Percentiles rank a stretch among this genome's conserved stretches.
These are phyloP conservation scores for Hirschfeldia incana DNA, from an alignment of 345 rosid genomes.

Conservation along the genomic window DNA sequence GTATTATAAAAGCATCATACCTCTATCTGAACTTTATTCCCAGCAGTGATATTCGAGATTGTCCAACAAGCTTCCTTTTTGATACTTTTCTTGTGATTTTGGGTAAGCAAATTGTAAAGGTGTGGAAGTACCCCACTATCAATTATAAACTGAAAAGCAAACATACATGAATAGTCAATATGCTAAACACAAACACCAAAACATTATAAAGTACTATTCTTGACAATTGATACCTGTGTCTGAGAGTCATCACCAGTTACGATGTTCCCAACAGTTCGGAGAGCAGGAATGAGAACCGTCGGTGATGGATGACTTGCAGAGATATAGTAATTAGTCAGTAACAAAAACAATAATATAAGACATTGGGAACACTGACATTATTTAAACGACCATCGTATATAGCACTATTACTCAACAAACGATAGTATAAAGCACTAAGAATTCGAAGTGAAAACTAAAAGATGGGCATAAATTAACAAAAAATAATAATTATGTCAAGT, in stretches of 20 bases:
- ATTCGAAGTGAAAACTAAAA: neutral
- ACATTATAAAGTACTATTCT: neutral
- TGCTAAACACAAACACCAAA: constrained; percentile 19
- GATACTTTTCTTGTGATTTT: constrained; percentile 82
- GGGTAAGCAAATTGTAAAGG: constrained; percentile 65
- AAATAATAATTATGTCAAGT: too few species aligned
- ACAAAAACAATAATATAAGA: neutral
- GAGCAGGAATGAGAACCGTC: constrained; percentile 83
- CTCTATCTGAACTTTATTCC: constrained; percentile 79
- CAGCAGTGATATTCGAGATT: constrained; percentile 85
- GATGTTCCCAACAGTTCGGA: constrained; percentile 76
- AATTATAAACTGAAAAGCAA: constrained; percentile 65
- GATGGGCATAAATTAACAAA: too few species aligned
- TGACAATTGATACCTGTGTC: constrained; percentile 61
- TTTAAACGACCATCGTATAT: too few species aligned
- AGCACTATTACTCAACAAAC: neutral
- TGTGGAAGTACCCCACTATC: constrained; percentile 68
- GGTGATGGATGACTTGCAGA: constrained; percentile 71
- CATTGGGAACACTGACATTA: neutral
- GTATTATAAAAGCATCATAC: constrained; percentile 38
- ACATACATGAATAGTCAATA: constrained; percentile 2
- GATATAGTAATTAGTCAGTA: constrained; percentile 33
- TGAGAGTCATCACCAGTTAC: constrained; percentile 89
- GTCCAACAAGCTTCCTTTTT: constrained; percentile 95
- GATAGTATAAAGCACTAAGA: neutral